These are phyloP conservation scores for Fusarium haematococcum DNA, from an alignment of 2,329 filamentous ascomycete genomes.

Conservation along the genomic window DNA sequence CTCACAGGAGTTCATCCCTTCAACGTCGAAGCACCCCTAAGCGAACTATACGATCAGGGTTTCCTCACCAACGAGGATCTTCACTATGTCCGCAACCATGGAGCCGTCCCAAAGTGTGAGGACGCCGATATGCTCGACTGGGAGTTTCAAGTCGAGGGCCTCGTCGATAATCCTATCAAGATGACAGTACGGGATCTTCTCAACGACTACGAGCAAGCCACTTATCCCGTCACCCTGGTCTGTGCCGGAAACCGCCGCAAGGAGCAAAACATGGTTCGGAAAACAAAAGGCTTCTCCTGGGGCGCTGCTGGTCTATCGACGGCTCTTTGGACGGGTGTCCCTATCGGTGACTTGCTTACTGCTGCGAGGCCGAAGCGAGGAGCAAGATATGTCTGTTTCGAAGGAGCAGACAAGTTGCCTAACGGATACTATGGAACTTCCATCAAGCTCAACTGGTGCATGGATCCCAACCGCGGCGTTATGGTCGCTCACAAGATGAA, in stretches of 20 bases:
- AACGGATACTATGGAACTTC: slow-evolving; percentile 92
- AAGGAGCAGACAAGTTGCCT: slow-evolving; percentile 87
- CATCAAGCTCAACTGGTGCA: slow-evolving; percentile 87
- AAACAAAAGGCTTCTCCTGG: slow-evolving; percentile 96
- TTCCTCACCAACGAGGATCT: slow-evolving; percentile 89
- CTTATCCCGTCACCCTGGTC: slow-evolving; percentile 87
- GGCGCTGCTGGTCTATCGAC: slow-evolving; percentile 89
- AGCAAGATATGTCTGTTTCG: slow-evolving; percentile 89
- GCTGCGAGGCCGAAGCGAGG: slow-evolving; percentile 75
- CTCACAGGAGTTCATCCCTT: slow-evolving; percentile 92
- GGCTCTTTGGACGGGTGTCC: slow-evolving; percentile 86
- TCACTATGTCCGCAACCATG: slow-evolving; percentile 94
- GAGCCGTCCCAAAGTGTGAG: slow-evolving; percentile 79
- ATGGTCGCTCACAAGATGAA: slow-evolving; percentile 95
- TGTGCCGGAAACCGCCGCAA: slow-evolving; percentile 93
- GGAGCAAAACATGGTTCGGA: slow-evolving; percentile 91
- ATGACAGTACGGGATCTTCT: slow-evolving; percentile 80
- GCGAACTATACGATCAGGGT: slow-evolving; percentile 79
- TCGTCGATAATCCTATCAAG: slow-evolving; percentile 81
- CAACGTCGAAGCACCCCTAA: slow-evolving; percentile 88
- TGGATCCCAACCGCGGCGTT: slow-evolving; percentile 85
- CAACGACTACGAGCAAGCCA: slow-evolving; percentile 81
- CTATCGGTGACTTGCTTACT: slow-evolving; percentile 77
- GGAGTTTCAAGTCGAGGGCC: slow-evolving; percentile 85
- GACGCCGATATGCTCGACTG: slow-evolving; percentile 81